These are phyloP conservation scores for Pythium grandisporangium DNA, from an alignment of 352 stramenopile genomes.

Conservation along the genomic window DNA sequence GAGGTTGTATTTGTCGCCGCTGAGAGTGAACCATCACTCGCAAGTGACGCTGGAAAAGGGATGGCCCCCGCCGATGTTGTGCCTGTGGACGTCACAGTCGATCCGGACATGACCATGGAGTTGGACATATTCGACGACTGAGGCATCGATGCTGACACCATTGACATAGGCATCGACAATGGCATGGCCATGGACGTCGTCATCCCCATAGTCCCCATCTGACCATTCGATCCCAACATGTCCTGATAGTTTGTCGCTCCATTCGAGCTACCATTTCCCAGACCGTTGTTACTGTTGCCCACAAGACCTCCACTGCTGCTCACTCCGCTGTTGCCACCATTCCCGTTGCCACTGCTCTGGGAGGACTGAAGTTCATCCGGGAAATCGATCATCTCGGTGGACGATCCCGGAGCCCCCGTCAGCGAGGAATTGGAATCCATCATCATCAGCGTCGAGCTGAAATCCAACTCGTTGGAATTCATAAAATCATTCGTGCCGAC, in stretches of 20 bases:
- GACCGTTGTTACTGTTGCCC: too few relatives aligned
- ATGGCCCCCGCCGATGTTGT: conserved; percentile 38
- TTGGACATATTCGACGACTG: too few relatives aligned
- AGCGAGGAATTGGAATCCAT: conserved; percentile 14
- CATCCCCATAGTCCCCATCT: too few relatives aligned
- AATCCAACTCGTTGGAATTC: conserved; percentile 35
- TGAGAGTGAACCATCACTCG: conserved; percentile 20
- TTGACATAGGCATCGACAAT: conserved; percentile 15
- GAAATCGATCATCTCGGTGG: conserved; percentile 73
- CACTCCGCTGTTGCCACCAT: neutral
- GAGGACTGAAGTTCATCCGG: conserved; percentile 82
- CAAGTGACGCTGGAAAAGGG: conserved; percentile 65
- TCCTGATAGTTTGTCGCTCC: too few relatives aligned
- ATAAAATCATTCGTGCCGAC: conserved; percentile 18
- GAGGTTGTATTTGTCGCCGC: neutral
- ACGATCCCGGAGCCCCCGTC: conserved; percentile 14
- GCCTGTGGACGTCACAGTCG: conserved; percentile 18
- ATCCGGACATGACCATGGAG: too few relatives aligned
- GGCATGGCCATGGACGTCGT: conserved; percentile 12
- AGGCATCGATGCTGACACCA: too few relatives aligned
- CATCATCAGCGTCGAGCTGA: conserved; percentile 68
- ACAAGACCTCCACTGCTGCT: conserved; percentile 2
- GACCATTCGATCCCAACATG: too few relatives aligned
- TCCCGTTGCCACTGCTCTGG: conserved; percentile 12
- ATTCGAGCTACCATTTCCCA: too few relatives aligned